Evolutionary conservation across 306 rosid genomes (phyloP), one percentile per base, ranked within the genome.

Genomic region (Rubus idaeus): DNA sequence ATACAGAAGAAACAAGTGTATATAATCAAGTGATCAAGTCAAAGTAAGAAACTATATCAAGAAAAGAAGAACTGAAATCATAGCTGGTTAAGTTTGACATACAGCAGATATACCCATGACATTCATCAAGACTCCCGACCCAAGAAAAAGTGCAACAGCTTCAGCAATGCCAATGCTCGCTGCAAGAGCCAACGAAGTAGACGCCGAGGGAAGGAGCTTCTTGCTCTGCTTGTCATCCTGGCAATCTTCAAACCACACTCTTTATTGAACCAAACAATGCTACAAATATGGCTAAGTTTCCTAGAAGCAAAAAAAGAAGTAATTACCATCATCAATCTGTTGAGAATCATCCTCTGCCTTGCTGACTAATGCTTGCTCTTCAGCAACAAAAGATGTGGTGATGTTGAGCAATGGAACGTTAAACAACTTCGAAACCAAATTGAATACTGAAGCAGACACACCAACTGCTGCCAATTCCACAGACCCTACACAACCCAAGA

Each of bases 361-460:
- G 45, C 77, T 71, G 37, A 81, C 74, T 68, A 82, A 80, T 17
- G 92, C 93, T 80, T 90, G 96, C 79, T 88, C 97, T 87, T 95
- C 99, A 58, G 97, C 97, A 80, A 95, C 97, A 74, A 88, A 95
- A 42, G 99, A 95, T 40, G 97, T 95, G 35, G 99, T 95, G 72
- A 95, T 87, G 78, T 95, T 95, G 68, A 95, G 99, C 71, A 84
- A 64, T 3, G 90, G 92, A 75, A 88, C 87, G 26, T 95, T 95
- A 78, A 95, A 92, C 71, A 91, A 82, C 84, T 92, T 95, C 8
- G 97, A 89, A 44, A 88, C 96, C 47, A 95, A 78, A 85, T 92
- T 95, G 85, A 92, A 95, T 50, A 89, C 93, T 40, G 97, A 87
- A 75, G 86, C 88, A 4, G 98, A 91, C 78, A 92, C 94, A 72